Evolutionary conservation across 2,329 filamentous ascomycete genomes (phyloP), one percentile per base, ranked within the genome.

Genomic region (Stachybotrys echinatus): DNA sequence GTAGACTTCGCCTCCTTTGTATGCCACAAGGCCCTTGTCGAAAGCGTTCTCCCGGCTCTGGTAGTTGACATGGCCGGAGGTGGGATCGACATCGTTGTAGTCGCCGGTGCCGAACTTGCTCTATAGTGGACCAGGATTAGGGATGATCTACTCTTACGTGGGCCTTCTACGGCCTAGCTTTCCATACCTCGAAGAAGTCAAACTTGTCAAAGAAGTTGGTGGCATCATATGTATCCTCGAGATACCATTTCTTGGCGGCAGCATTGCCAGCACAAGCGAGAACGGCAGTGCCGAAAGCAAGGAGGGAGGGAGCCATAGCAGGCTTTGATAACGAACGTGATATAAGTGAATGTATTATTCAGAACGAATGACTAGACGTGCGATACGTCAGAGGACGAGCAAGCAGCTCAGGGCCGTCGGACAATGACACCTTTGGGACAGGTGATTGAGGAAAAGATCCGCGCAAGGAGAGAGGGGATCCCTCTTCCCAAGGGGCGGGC

Each of bases 21-120:
- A 63, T 22, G 58, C 58, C 47, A 70, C 58, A 3, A 76, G 60
- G 18, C 67, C 67, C 19, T 70, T 58, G 3, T 50, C 50, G 8
- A 60, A 40, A 14, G 75, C 74, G 20, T 68, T 62, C 1, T 52
- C 21, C 47, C 62, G 56, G 59, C 50, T 64, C 43, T 65, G 62
- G 56, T 76, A 91, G 50, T 73, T 68, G 45, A 89, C 85, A 58
- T 78, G 87, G 8, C 86, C 87, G 50, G 76, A 61, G 42, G 83
- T 89, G 6, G 82, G 82, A 58, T 90, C 86, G 5, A 58, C 43
- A 18, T 55, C 59, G 46, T 62, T 54, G 43, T 47, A 44, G 43
- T 59, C 52, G 34, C 45, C 48, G 19, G 54, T 54, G n/a, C 12
- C 27, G 23, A 34, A 46, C n/a, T 37, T 46, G 44, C 44, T 46